Base-by-base conservation (phyloP, 179 eudicot genomes). In the Spergularia azorica region DNA sequence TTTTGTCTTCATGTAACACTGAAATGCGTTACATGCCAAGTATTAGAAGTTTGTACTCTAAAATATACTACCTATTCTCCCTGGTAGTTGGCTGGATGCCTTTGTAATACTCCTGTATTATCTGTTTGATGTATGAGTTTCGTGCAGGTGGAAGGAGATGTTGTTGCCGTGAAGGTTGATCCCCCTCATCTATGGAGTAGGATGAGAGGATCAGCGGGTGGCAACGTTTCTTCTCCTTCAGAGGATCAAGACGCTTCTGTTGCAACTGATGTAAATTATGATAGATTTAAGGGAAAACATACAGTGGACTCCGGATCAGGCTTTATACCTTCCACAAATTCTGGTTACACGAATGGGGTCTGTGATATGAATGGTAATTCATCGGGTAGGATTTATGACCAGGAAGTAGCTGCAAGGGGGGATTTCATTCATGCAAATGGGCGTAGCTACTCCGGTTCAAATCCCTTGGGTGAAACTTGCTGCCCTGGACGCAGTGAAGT, bases 101-200 rank as follows among this genome's bases (percentile, higher is more conserved):
- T 70, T 16, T 70, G 21, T 58, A 61, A 3, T 61, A 55, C 69
- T 69, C 39, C 26, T 50, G 72, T 46, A 46, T 14, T 54, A 38
- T 58, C 14, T 67, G 21, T 67, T 41, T 72, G 43, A 68, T 48
- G 70, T 20, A 41, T 67, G 50, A 11, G 66, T 77, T 43, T 81
- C 51, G 20, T 79, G 80, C 76, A 95, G 99, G 84, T 93, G 13
- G 99, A 95, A 77, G 99, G 99, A 66, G 99, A 95, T 80, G 79
- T 83, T 70, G 97, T 95, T 73, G 97, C 90, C 48, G 79, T 95
- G 71, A 87, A 83, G 85, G 80, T 95, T 77, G 97, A 95, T 81
- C 88, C 88, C 75, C 84, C 90, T 73, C 86, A 79, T 14, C 64
- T 78, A 36, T 95, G 99, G 99, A 77, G 88, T 74, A 91, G 77